Evolutionary conservation across 495 filamentous ascomycete species (phyloP).

Genomic region (Collariella sp.): DNA sequence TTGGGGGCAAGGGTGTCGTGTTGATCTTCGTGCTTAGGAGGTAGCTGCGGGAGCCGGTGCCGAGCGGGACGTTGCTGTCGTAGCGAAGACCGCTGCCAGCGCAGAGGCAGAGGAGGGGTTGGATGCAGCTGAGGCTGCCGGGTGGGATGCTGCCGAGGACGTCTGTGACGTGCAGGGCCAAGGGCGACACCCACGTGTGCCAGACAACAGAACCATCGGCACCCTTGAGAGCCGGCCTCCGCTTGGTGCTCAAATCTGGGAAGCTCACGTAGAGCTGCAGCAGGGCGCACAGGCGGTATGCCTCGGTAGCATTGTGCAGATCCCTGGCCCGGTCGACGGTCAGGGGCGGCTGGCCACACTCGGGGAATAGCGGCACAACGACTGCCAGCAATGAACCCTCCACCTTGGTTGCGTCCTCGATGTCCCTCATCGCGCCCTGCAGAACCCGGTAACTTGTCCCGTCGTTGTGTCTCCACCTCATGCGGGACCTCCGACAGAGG

Average conservation of each 20-base stretch:
- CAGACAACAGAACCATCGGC: slow-evolving; percentile 14
- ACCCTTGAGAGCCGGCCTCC: slow-evolving; percentile 15
- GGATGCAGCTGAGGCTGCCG: slow-evolving; percentile 24
- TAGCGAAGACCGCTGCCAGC: slow-evolving; percentile 27
- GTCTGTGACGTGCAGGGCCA: slow-evolving; percentile 22
- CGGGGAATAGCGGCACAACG: slow-evolving; percentile 2
- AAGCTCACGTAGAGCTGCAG: slow-evolving; percentile 29
- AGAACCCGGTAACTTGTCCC: slow-evolving; percentile 23
- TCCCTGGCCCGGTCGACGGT: background rate
- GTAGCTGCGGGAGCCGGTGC: slow-evolving; percentile 11
- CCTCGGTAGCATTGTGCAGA: slow-evolving; percentile 21
- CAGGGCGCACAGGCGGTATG: slow-evolving; percentile 26
- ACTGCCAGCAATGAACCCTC: slow-evolving; percentile 20
- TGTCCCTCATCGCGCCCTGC: slow-evolving; percentile 27
- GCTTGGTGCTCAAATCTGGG: slow-evolving; percentile 22
- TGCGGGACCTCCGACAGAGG: slow-evolving; percentile 26
- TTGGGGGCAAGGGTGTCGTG: background rate
- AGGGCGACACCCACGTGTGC: slow-evolving; percentile 21
- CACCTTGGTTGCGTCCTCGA: slow-evolving; percentile 21
- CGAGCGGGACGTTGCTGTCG: slow-evolving; percentile 19
- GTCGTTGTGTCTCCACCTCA: slow-evolving; percentile 24
- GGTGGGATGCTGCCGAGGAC: slow-evolving; percentile 19
- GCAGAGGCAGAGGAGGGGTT: slow-evolving; percentile 28
- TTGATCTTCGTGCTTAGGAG: slow-evolving; percentile 10
- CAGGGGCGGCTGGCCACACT: background rate